These are phyloP conservation scores for Saturnispora quitensis DNA, from an alignment of 805 yeast genomes.

Conservation along the genomic window DNA sequence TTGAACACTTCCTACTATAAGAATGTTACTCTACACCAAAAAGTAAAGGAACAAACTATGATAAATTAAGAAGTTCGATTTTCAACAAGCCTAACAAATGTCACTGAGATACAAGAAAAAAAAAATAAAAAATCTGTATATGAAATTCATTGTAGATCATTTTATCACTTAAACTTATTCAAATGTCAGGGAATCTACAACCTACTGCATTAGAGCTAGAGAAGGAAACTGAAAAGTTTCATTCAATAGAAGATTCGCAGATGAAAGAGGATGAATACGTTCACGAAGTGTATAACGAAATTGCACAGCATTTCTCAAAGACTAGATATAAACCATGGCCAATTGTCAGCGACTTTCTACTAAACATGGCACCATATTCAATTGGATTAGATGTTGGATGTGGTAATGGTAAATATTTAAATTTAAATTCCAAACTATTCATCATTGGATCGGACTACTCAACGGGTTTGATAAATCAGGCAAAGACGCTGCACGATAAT, in stretches of 20 bases:
- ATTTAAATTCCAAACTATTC: slow-evolving; percentile 56
- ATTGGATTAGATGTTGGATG: slow-evolving; percentile 93
- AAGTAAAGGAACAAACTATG: neutral
- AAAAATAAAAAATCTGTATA: neutral
- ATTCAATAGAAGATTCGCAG: slow-evolving; percentile 33
- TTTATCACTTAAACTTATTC: neutral
- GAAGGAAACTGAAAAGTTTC: slow-evolving; percentile 23
- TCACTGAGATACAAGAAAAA: neutral
- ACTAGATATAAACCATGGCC: slow-evolving; percentile 99
- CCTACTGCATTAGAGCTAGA: slow-evolving; percentile 24
- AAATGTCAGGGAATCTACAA: slow-evolving; percentile 25
- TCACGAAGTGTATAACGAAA: slow-evolving; percentile 87
- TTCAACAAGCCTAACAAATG: neutral
- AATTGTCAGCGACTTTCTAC: slow-evolving; percentile 66
- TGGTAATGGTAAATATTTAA: slow-evolving; percentile 90
- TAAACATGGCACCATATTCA: slow-evolving; percentile 38
- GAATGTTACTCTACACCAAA: neutral
- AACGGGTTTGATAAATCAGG: slow-evolving; percentile 59
- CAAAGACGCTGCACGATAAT: slow-evolving; percentile 31
- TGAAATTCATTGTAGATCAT: neutral
- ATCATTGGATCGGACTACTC: slow-evolving; percentile 73
- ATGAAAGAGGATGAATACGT: slow-evolving; percentile 69
- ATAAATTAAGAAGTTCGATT: neutral
- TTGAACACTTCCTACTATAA: neutral
- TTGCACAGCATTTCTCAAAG: slow-evolving; percentile 86